Percentiles rank a stretch among this genome's conserved stretches.
Evolutionary conservation across 139 green algal species (phyloP).

Genomic region (Chlorella sp.): DNA sequence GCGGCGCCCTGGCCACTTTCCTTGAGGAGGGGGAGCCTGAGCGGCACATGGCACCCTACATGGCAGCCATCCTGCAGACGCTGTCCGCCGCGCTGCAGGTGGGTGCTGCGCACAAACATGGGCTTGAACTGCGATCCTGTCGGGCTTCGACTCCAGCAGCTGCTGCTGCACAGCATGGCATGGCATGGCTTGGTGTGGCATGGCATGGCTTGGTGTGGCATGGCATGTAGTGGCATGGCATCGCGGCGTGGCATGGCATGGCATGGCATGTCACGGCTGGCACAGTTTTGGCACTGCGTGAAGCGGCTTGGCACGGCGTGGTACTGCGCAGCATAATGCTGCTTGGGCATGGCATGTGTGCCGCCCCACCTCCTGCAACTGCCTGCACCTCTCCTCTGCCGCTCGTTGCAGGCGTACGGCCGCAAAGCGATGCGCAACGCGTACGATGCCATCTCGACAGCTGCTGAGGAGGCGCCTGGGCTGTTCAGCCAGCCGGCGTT

Average conservation of each 20-base stretch:
- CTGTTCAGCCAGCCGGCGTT: constrained; percentile 25
- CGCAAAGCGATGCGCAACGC: constrained; percentile 82
- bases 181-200: not conserved
- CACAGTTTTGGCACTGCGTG: no score
- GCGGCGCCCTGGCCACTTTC: constrained; percentile 82
- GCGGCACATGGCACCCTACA: constrained; percentile 45
- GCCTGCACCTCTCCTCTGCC: no score
- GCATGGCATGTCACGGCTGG: no score
- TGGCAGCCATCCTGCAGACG: constrained; percentile 26
- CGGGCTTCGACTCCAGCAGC: no score
- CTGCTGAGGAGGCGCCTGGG: constrained; percentile 62
- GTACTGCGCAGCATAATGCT: no score
- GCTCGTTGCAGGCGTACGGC: constrained; percentile 58
- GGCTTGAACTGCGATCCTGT: no score
- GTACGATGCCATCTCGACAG: constrained; percentile 87
- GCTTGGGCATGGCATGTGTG: no score
- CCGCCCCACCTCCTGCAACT: no score
- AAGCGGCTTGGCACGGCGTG: no score
- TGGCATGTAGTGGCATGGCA: not conserved
- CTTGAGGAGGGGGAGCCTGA: constrained; percentile 63
- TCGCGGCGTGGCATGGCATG: no score
- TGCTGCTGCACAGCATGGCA: not conserved
- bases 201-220: not conserved
- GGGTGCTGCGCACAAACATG: constrained; percentile 20
- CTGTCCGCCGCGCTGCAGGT: constrained; percentile 56